phyloP scores from a whole-genome alignment of 306 rosid species.

The Psophocarpus tetragonolobus region DNA sequence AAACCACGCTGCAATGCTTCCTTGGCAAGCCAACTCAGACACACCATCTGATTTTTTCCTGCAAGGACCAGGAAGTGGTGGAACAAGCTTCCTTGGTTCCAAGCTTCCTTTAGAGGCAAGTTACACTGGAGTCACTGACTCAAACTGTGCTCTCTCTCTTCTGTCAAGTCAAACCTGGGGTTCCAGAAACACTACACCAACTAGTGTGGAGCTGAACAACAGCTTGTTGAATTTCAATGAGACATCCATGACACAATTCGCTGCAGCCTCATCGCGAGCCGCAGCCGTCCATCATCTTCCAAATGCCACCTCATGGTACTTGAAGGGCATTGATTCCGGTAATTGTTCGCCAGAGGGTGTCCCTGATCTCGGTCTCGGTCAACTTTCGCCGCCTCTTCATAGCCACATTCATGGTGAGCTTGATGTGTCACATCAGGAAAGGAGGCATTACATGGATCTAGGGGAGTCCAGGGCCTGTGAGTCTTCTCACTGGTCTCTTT shows the following conservation, averaged over 20 bases:
- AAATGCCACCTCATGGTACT: slow-evolving; percentile 54
- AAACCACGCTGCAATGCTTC: slow-evolving; percentile 40
- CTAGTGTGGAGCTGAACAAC: slow-evolving; percentile 55
- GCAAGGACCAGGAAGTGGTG: slow-evolving; percentile 60
- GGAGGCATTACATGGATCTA: slow-evolving; percentile 78
- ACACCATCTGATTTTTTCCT: slow-evolving; percentile 52
- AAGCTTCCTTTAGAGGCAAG: slow-evolving; percentile 67
- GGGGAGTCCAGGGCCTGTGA: slow-evolving; percentile 54
- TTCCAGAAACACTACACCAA: slow-evolving; percentile 55
- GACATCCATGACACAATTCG: slow-evolving; percentile 56
- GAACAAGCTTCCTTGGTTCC: slow-evolving; percentile 54
- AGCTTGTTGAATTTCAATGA: slow-evolving; percentile 52
- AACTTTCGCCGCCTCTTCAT: slow-evolving; percentile 53
- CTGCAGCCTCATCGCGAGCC: slow-evolving; percentile 42
- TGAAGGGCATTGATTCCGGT: slow-evolving; percentile 55
- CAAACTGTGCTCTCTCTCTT: slow-evolving; percentile 99
- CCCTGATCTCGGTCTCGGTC: slow-evolving; percentile 69
- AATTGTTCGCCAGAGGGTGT: slow-evolving; percentile 49
- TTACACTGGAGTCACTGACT: slow-evolving; percentile 65
- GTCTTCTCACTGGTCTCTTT: slow-evolving; percentile 75
- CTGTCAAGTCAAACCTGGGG: slow-evolving; percentile 95
- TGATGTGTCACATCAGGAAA: slow-evolving; percentile 53
- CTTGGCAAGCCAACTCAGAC: slow-evolving; percentile 65
- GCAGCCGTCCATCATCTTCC: slow-evolving; percentile 54
- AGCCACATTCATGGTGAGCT: slow-evolving; percentile 57